phyloP scores from a whole-genome alignment of 2,329 filamentous ascomycete species.

The Chaetothyriales sp. region DNA sequence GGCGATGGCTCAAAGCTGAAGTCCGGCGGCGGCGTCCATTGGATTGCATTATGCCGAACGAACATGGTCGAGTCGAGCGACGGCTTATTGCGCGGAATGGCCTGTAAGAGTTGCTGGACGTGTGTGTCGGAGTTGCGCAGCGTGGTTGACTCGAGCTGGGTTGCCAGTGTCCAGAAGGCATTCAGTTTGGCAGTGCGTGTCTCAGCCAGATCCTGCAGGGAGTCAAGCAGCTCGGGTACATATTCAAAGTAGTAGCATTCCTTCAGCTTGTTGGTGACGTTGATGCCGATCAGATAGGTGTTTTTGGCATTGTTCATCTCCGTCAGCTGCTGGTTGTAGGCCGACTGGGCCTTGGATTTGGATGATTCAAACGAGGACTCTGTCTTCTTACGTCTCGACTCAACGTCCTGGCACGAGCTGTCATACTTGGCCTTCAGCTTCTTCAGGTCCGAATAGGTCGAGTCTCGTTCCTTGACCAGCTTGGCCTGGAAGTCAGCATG shows the following conservation, averaged over 20 bases:
- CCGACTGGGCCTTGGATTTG: slow-evolving; percentile 76
- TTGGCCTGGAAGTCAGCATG: slow-evolving; percentile 80
- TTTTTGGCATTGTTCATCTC: slow-evolving; percentile 99
- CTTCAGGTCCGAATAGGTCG: slow-evolving; percentile 66
- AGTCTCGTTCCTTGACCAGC: slow-evolving; percentile 76
- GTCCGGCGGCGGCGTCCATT: slow-evolving; percentile 71
- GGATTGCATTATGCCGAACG: slow-evolving; percentile 70
- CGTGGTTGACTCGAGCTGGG: slow-evolving; percentile 64
- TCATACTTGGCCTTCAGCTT: slow-evolving; percentile 94
- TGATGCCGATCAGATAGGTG: slow-evolving; percentile 90
- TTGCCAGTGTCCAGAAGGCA: slow-evolving; percentile 65
- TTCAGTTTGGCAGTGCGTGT: slow-evolving; percentile 76
- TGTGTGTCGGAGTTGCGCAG: slow-evolving; percentile 58
- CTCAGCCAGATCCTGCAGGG: slow-evolving; percentile 81
- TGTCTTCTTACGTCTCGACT: slow-evolving; percentile 84
- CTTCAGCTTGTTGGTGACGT: slow-evolving; percentile 94
- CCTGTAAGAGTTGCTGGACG: slow-evolving; percentile 56
- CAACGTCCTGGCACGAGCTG: slow-evolving; percentile 80
- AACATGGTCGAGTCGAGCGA: slow-evolving; percentile 96
- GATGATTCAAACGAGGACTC: slow-evolving; percentile 76
- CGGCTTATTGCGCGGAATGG: slow-evolving; percentile 78
- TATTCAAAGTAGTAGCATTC: slow-evolving; percentile 97
- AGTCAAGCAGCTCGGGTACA: slow-evolving; percentile 80
- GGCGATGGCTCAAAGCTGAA: slow-evolving; percentile 86
- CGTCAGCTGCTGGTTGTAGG: slow-evolving; percentile 78